phyloP scores from a whole-genome alignment of 345 rosid genomes.

The Erysimum cheiranthoides region DNA sequence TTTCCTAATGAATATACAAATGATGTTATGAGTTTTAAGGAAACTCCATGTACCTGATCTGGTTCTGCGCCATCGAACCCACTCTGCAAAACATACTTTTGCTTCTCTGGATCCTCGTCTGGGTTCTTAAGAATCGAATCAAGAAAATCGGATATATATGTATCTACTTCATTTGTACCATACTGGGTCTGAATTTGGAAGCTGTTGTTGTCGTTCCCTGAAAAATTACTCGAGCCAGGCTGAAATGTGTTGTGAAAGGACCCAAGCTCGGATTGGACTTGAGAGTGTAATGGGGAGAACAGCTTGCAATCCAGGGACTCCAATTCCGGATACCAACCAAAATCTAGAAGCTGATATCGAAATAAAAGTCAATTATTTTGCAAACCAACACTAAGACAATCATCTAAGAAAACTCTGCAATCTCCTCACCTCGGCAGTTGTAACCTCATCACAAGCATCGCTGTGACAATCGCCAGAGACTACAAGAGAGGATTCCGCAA shows the following conservation, averaged over 20 bases:
- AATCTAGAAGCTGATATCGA: slow-evolving; percentile 46
- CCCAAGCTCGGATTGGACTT: slow-evolving; percentile 49
- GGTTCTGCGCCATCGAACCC: slow-evolving; percentile 13
- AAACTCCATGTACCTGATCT: slow-evolving; percentile 33
- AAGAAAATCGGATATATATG: slow-evolving; percentile 49
- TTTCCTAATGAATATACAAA: slow-evolving; percentile 12
- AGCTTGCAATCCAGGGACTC: slow-evolving; percentile 48
- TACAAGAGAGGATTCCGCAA: slow-evolving; percentile 29
- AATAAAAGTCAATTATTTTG: slow-evolving; percentile 10
- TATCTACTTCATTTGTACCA: slow-evolving; percentile 49
- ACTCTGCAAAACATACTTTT: slow-evolving; percentile 23
- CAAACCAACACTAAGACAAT: slow-evolving; percentile 10
- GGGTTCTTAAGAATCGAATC: slow-evolving; percentile 51
- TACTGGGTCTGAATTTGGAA: slow-evolving; percentile 36
- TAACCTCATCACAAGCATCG: slow-evolving; percentile 37
- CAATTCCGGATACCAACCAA: slow-evolving; percentile 27
- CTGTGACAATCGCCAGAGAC: slow-evolving; percentile 29
- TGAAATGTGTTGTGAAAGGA: slow-evolving; percentile 44
- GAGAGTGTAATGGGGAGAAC: slow-evolving; percentile 56
- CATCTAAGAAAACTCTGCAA: not conserved
- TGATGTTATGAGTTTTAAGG: slow-evolving; percentile 1
- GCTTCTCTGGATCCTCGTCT: slow-evolving; percentile 41
- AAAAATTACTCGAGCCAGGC: slow-evolving; percentile 27
- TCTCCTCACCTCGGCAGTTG: slow-evolving; percentile 49
- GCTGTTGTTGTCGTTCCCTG: slow-evolving; percentile 18